Base-by-base conservation (phyloP, 345 rosid genomes). In the Gossypium anomalum region DNA sequence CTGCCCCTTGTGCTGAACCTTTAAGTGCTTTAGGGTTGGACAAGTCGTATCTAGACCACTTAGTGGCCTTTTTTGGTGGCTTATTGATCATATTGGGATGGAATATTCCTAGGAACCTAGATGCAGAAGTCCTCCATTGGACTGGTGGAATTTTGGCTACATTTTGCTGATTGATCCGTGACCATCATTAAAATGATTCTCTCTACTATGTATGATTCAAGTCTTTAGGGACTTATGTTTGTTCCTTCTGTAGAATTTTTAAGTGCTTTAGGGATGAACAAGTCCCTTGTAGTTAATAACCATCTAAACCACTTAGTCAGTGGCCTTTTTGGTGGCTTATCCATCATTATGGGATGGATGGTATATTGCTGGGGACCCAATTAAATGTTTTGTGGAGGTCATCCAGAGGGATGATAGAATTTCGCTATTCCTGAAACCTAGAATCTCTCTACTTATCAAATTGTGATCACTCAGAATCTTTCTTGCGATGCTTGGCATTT, bases 241-340 rank as follows among this genome's bases (percentile, higher is more conserved):
- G 41, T 34, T 34, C 7, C 41, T 34, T 34, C 7, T 34, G 41
- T 7, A 34, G 41, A 34, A 34, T 5, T 19, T 64, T 75, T 15
- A 49, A 56, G 41, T 69, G 73, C 49, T 65, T 11, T 22, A 56
- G 73, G 70, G 75, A 52, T 70, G 75, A 74, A 27, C 48, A 10
- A 67, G 76, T 65, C 48, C 53, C 55, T n/a, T 19, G 16, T 34
- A 69, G 17, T 9, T 14, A 67, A 48, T 51, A 41, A 22, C 5
- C 76, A 58, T 73, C 51, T 45, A 53, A 13, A 53, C 13, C 9
- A 14, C 52, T 45, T 57, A 14, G 7, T 71, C 14, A 2, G 27
- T 57, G 66, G 38, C 65, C 15, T 20, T 6, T 23, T 66, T 56
- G n/a, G 15, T 43, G 48, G 49, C 47, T 55, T 38, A 52, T 51